Evolutionary conservation across 176 grass and related monocot genomes (phyloP).

Genomic region (Echinochloa phyllopogon): DNA sequence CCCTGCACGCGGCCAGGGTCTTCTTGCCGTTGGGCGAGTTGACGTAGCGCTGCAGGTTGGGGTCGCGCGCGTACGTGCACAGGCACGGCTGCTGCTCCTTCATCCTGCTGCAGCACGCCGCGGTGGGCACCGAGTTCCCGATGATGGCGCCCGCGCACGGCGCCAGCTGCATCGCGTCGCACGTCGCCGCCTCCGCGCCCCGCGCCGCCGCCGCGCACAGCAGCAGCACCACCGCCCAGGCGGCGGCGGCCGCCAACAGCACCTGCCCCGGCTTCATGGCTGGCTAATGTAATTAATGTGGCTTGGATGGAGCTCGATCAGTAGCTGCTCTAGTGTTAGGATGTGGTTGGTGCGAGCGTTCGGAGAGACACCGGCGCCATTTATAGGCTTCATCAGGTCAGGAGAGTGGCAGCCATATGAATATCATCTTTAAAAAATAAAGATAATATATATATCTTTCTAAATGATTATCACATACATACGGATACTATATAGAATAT

Average conservation of each 20-base stretch:
- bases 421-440: no score
- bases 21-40: slow-evolving; percentile 62
- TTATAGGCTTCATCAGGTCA: slow-evolving; percentile 18
- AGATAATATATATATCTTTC: no score
- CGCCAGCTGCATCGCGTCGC: slow-evolving; percentile 53
- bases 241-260: not conserved
- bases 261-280: slow-evolving; percentile 22
- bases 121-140: slow-evolving; percentile 37
- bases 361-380: not conserved
- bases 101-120: slow-evolving; percentile 67
- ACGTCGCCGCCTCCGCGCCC: slow-evolving; percentile 51
- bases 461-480: no score
- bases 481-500: no score
- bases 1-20: slow-evolving; percentile 41
- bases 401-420: not conserved
- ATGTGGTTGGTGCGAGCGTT: not conserved
- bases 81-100: slow-evolving; percentile 75
- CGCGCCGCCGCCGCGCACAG: slow-evolving; percentile 34
- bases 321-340: no score
- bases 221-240: not conserved
- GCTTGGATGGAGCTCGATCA: not conserved
- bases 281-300: not conserved
- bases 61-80: slow-evolving; percentile 80
- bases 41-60: slow-evolving; percentile 62
- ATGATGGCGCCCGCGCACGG: slow-evolving; percentile 71